phyloP scores from a whole-genome alignment of 208 protist species.

The Porcisia deanei region DNA sequence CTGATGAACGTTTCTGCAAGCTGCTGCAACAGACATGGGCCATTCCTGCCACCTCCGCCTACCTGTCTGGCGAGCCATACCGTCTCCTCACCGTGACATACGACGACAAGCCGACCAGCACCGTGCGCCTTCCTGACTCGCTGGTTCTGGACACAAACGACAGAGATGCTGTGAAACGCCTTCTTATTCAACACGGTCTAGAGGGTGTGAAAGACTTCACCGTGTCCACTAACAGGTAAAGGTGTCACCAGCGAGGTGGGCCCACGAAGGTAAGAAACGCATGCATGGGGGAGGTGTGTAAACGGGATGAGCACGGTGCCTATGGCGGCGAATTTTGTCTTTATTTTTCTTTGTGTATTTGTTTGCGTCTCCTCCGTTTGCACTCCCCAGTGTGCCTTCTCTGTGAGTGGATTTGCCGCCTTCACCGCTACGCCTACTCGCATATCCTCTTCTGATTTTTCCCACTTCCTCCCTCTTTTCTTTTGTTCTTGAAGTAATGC shows the following conservation, averaged over 20 bases:
- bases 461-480: not conserved
- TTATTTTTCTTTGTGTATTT: not conserved
- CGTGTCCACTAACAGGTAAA: constrained; percentile 12
- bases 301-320: not conserved
- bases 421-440: not conserved
- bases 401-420: not conserved
- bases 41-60: constrained; percentile 71
- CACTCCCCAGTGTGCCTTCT: not conserved
- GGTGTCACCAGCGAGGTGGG: not conserved
- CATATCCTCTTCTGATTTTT: not conserved
- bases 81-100: constrained; percentile 64
- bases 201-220: constrained; percentile 57
- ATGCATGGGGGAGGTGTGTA: not conserved
- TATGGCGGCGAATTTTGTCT: not conserved
- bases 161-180: constrained; percentile 42
- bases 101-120: constrained; percentile 60
- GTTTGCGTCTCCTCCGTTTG: not conserved
- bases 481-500: not conserved
- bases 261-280: not conserved
- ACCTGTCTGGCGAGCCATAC: constrained; percentile 44
- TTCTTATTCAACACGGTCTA: constrained; percentile 71
- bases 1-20: constrained; percentile 84
- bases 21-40: constrained; percentile 70
- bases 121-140: constrained; percentile 66
- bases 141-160: constrained; percentile 57